Percentiles rank a stretch among this genome's conserved stretches.
Conservation (phyloP, 2,329 filamentous ascomycete species). For the Aspergillus unguis region DNA sequence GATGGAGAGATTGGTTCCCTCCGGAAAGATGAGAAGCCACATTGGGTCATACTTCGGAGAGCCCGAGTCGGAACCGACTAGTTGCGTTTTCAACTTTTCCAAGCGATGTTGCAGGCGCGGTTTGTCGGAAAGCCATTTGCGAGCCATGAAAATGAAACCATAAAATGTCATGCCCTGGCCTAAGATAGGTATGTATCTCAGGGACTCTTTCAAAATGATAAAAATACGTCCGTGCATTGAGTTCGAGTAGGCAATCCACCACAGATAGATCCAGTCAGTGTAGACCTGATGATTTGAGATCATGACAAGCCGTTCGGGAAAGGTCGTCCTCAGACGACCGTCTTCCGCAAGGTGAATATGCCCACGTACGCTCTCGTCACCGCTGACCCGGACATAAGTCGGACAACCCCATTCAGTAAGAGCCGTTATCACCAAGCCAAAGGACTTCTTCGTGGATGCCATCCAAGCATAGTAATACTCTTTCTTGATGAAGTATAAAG, state of each 20-base stretch:
- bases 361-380: slow-evolving; percentile 58
- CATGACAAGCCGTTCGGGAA: slow-evolving; percentile 59
- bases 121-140: slow-evolving; percentile 62
- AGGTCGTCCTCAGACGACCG: slow-evolving; percentile 57
- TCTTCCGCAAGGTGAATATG: slow-evolving; percentile 57
- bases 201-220: slow-evolving; percentile 64
- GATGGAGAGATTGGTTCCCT: slow-evolving; percentile 60
- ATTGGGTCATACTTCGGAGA: slow-evolving; percentile 55
- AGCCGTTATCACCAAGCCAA: slow-evolving; percentile 60
- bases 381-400: slow-evolving; percentile 60
- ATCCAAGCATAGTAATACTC: slow-evolving; percentile 63
- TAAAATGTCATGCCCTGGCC: slow-evolving; percentile 64
- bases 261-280: slow-evolving; percentile 67
- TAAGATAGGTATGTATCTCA: slow-evolving; percentile 61
- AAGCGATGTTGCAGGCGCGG: slow-evolving; percentile 57
- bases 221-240: slow-evolving; percentile 64
- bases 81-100: slow-evolving; percentile 51
- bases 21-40: slow-evolving; percentile 65
- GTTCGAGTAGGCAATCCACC: slow-evolving; percentile 65
- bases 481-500: slow-evolving; percentile 59
- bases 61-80: slow-evolving; percentile 48
- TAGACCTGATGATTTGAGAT: slow-evolving; percentile 66
- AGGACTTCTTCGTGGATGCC: slow-evolving; percentile 63
- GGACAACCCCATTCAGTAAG: slow-evolving; percentile 63
- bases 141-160: slow-evolving; percentile 63